Conservation (phyloP, 768 basidiomycete species). For the Cystofilobasidium macerans region DNA sequence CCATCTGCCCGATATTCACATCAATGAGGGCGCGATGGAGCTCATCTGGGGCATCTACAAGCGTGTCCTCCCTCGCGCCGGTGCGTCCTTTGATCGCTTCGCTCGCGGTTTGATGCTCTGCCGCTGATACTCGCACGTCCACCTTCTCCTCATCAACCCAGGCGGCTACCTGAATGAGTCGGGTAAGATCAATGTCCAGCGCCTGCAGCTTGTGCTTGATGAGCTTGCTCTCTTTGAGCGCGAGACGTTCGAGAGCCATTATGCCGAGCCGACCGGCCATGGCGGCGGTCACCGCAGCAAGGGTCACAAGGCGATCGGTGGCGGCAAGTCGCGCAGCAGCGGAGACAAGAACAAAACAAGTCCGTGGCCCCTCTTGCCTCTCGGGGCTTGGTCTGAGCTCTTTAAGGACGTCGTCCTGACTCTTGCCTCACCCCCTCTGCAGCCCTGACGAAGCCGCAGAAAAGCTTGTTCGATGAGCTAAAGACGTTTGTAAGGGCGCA, state of each 20-base stretch:
- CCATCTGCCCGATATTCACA: conserved; percentile 89
- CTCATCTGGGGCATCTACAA: conserved; percentile 91
- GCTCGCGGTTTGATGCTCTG: neutral
- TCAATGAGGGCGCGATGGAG: conserved; percentile 93
- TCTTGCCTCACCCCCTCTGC: conserved; percentile 7
- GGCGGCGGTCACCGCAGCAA: too few relatives aligned
- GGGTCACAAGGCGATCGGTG: conserved; percentile 73
- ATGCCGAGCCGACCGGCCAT: too few relatives aligned
- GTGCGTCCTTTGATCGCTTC: conserved; percentile 33
- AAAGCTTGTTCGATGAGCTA: conserved; percentile 66
- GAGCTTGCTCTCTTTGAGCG: conserved; percentile 80
- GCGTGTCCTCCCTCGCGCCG: conserved; percentile 59
- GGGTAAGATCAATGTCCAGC: conserved; percentile 64
- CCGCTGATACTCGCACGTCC: neutral
- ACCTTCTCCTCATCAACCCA: conserved; percentile 31
- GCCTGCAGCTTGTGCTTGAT: conserved; percentile 76
- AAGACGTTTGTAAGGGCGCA: conserved; percentile 57
- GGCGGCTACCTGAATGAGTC: conserved; percentile 89
- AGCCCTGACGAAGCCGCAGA: conserved; percentile 66
- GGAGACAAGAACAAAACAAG: conserved; percentile 53
- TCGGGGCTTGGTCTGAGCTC: too few relatives aligned
- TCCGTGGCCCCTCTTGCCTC: conserved; percentile 41
- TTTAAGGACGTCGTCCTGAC: too few relatives aligned
- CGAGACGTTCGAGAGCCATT: conserved; percentile 84
- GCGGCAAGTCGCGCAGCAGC: too few relatives aligned